Evolutionary conservation across 345 rosid species (phyloP), one percentile per base, ranked within the genome.

Genomic region (Kernera saxatilis): DNA sequence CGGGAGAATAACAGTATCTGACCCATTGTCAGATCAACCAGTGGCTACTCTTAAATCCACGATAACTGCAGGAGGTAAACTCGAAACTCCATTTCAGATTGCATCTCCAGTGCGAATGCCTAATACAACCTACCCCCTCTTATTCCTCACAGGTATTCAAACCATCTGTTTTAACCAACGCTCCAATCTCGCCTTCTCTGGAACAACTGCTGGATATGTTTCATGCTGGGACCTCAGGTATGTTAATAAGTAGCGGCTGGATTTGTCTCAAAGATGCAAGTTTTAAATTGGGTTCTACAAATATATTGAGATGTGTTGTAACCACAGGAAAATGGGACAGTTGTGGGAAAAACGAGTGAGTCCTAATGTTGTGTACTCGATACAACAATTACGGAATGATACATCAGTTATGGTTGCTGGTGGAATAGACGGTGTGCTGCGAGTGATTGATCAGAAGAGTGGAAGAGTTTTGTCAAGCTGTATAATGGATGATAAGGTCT

Each of bases 151-250:
- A 93, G 98, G 90, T 64, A 86, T 93, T 77, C 86, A 80, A 78
- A 74, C 92, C 39, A 40, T 90, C 68, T 78, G 90, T 74, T 84
- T 73, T 81, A 89, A 86, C 77, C 88, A 89, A 25, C 21, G 57
- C 76, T 82, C 94, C 64, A 72, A 79, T 72, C 69, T 66, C n/a
- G 83, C 87, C 54, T 87, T 87, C 74, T 83, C 92, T 18, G 98
- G 97, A 71, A 86, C 88, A 64, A 78, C 91, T 27, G 80, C 82
- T 25, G 98, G 98, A 77, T 83, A 78, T 69, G 67, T 85, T 26
- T 83, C 85, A 58, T 87, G 97, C 76, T 93, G 92, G 92, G 98
- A 93, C 76, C 82, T 89, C 37, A 87, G 98, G 98, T 91, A 84
- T 71, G 71, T 18, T 37, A 12, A 10, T 10, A 32, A 8, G 8